Percentiles rank a stretch among this genome's conserved stretches.
Conservation (phyloP, 2,329 filamentous ascomycete species). For the Penicillium hordei region DNA sequence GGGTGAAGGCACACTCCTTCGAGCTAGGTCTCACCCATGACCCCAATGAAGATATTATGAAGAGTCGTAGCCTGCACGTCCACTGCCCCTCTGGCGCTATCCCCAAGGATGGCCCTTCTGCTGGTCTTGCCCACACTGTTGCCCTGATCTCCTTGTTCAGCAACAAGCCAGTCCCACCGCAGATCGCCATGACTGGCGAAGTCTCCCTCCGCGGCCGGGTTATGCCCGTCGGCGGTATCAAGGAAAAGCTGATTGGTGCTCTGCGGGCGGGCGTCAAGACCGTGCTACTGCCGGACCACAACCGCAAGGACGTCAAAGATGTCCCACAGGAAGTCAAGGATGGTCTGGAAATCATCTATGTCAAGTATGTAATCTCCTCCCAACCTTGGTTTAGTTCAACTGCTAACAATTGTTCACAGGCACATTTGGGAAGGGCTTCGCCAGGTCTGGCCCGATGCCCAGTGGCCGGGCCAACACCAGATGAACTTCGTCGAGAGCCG, state of each 20-base stretch:
- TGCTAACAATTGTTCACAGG: slow-evolving; percentile 46
- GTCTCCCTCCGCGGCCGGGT: slow-evolving; percentile 82
- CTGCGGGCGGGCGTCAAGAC: slow-evolving; percentile 91
- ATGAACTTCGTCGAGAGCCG: slow-evolving; percentile 73
- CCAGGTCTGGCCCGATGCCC: slow-evolving; percentile 84
- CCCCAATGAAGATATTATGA: slow-evolving; percentile 90
- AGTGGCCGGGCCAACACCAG: slow-evolving; percentile 74
- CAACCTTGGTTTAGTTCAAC: slow-evolving; percentile 1
- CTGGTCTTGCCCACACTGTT: slow-evolving; percentile 90
- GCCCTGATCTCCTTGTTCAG: slow-evolving; percentile 89
- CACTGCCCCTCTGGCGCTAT: slow-evolving; percentile 95
- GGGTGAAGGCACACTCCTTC: slow-evolving; percentile 95
- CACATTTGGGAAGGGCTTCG: slow-evolving; percentile 94
- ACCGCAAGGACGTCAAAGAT: slow-evolving; percentile 89
- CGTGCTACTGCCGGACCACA: slow-evolving; percentile 81
- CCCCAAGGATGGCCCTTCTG: slow-evolving; percentile 82
- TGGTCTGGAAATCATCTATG: slow-evolving; percentile 83
- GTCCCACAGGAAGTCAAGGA: slow-evolving; percentile 85
- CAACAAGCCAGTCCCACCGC: slow-evolving; percentile 80
- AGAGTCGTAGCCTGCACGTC: slow-evolving; percentile 87
- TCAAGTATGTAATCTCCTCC: slow-evolving; percentile 62
- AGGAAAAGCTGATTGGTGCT: slow-evolving; percentile 96
- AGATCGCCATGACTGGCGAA: slow-evolving; percentile 89
- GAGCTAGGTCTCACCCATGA: slow-evolving; percentile 81
- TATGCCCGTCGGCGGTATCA: slow-evolving; percentile 93